Evolutionary conservation across 306 rosid genomes (phyloP).

Genomic region (Medicago lupulina): DNA sequence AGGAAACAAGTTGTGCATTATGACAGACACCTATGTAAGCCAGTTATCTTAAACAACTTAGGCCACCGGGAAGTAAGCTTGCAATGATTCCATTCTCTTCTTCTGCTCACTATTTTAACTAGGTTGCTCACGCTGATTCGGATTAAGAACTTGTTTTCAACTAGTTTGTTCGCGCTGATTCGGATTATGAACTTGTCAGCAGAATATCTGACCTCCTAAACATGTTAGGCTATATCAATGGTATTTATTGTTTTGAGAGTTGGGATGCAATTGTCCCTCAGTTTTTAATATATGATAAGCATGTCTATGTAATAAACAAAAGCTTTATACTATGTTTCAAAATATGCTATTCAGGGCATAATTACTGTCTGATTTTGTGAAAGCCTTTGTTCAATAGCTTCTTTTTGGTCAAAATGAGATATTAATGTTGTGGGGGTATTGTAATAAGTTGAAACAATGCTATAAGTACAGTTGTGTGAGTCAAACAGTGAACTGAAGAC

Average conservation of each 20-base stretch:
- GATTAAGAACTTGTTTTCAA: slow-evolving; percentile 37
- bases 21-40: background rate
- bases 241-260: background rate
- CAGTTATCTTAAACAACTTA: background rate
- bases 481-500: no score
- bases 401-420: no score
- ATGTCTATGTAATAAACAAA: slow-evolving; percentile 33
- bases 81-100: slow-evolving; percentile 31
- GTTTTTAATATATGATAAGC: slow-evolving; percentile 12
- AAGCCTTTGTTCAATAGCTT: no score
- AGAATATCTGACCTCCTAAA: slow-evolving; percentile 33
- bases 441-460: no score
- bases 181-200: slow-evolving; percentile 35
- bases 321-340: slow-evolving; percentile 13
- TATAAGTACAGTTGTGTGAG: no score
- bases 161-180: slow-evolving; percentile 35
- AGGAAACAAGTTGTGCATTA: background rate
- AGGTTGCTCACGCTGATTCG: slow-evolving; percentile 37
- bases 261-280: slow-evolving; percentile 38
- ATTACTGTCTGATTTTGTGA: no score
- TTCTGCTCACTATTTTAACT: slow-evolving; percentile 29
- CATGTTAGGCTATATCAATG: slow-evolving; percentile 20
- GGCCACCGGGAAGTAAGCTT: background rate
- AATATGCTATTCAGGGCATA: background rate
- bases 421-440: no score